These are phyloP conservation scores for Adansonia rubrostipa DNA, from an alignment of 441 rosid genomes.

Conservation along the genomic window DNA sequence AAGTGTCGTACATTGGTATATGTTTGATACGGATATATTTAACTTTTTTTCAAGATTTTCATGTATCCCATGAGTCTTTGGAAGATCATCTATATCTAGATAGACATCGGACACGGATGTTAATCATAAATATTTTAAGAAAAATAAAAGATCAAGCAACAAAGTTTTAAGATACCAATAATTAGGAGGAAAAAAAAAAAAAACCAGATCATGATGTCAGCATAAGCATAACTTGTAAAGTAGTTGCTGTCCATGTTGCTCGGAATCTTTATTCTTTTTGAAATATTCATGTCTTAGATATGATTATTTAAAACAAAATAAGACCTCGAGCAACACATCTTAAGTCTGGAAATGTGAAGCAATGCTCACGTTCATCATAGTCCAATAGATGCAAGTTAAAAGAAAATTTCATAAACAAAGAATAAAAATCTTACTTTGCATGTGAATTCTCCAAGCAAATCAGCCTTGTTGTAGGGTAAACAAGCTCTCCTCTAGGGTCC, in stretches of 20 bases:
- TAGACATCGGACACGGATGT: too few species aligned
- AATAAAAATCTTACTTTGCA: conserved; percentile 63
- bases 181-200: background rate
- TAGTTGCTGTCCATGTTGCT: background rate
- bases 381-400: background rate
- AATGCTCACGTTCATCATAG: background rate
- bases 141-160: too few species aligned
- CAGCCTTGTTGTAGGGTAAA: conserved; percentile 83
- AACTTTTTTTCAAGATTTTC: too few species aligned
- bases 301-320: background rate
- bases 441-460: conserved; percentile 94
- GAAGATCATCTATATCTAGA: too few species aligned
- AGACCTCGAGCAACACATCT: background rate
- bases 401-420: background rate
- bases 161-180: too few species aligned
- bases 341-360: background rate
- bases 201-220: background rate
- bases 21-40: too few species aligned
- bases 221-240: background rate
- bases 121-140: too few species aligned
- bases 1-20: too few species aligned
- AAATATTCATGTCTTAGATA: background rate
- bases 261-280: background rate
- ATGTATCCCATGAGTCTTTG: too few species aligned
- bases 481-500: conserved; percentile 68